Evolutionary conservation across 257 asterid species (phyloP).

Genomic region (Scutellaria minor): DNA sequence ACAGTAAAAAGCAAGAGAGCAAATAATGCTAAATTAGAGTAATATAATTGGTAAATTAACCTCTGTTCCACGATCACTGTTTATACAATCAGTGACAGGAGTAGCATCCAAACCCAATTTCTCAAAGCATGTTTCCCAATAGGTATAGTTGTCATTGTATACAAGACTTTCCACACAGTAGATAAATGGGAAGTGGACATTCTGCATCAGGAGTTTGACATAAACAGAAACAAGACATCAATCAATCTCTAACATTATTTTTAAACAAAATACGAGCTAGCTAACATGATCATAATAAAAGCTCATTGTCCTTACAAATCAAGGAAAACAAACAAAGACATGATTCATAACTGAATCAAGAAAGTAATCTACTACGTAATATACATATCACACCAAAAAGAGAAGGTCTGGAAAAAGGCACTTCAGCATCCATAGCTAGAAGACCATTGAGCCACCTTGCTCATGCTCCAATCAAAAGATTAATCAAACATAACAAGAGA

Average conservation of each 20-base stretch:
- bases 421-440: conserved; percentile 14
- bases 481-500: conserved; percentile 10
- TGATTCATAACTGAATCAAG: conserved; percentile 5
- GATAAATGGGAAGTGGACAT: conserved; percentile 74
- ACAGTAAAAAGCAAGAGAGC: conserved; percentile 7
- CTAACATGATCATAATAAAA: neutral
- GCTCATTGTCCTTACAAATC: neutral
- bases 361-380: neutral
- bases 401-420: neutral
- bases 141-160: conserved; percentile 58
- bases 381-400: neutral
- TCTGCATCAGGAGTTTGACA: conserved; percentile 57
- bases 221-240: conserved; percentile 13
- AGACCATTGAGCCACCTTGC: conserved; percentile 1
- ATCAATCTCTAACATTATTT: neutral
- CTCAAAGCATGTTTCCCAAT: conserved; percentile 87
- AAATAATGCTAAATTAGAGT: neutral
- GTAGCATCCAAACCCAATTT: conserved; percentile 70
- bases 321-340: neutral
- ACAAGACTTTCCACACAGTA: conserved; percentile 82
- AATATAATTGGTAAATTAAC: conserved; percentile 46
- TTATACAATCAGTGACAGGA: conserved; percentile 62
- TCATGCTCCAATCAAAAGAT: conserved; percentile 19
- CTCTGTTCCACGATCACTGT: conserved; percentile 65
- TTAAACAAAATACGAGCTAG: conserved; percentile 6